These are phyloP conservation scores for Silene coronaria DNA, from an alignment of 179 eudicot genomes.

Conservation along the genomic window DNA sequence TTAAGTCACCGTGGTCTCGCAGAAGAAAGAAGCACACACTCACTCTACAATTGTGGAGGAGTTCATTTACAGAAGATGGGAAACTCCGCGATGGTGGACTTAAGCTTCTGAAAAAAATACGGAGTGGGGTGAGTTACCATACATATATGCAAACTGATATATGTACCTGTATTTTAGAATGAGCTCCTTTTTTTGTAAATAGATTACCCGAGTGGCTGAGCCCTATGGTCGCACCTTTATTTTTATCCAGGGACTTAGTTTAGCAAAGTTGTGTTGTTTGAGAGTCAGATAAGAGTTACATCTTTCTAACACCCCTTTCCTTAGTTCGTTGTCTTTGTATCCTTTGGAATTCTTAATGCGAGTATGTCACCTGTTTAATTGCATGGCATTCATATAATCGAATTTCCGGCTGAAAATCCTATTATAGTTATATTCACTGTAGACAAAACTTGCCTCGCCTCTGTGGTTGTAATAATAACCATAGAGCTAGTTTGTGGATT, in stretches of 20 bases:
- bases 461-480: not conserved
- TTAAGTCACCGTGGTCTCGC: conserved; percentile 96
- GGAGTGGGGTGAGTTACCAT: conserved; percentile 70
- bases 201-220: not conserved
- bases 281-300: not conserved
- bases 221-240: not conserved
- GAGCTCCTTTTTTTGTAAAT: not conserved
- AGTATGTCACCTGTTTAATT: not conserved
- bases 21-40: conserved; percentile 71
- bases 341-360: not conserved
- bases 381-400: not conserved
- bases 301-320: not conserved
- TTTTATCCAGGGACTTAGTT: not conserved
- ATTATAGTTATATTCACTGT: not conserved
- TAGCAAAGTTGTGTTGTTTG: not conserved
- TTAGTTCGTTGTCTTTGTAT: not conserved
- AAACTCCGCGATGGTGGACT: conserved; percentile 71
- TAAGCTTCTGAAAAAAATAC: conserved; percentile 85
- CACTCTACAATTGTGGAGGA: conserved; percentile 67
- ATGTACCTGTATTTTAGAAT: not conserved
- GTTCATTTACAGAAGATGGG: conserved; percentile 69
- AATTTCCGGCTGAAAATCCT: not conserved
- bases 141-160: not conserved
- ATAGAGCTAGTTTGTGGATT: not conserved
- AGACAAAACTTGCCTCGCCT: not conserved